Percentiles rank a stretch among this genome's conserved stretches.
Evolutionary conservation across 768 basidiomycete species (phyloP).

Genomic region (Termitomyces sp.): DNA sequence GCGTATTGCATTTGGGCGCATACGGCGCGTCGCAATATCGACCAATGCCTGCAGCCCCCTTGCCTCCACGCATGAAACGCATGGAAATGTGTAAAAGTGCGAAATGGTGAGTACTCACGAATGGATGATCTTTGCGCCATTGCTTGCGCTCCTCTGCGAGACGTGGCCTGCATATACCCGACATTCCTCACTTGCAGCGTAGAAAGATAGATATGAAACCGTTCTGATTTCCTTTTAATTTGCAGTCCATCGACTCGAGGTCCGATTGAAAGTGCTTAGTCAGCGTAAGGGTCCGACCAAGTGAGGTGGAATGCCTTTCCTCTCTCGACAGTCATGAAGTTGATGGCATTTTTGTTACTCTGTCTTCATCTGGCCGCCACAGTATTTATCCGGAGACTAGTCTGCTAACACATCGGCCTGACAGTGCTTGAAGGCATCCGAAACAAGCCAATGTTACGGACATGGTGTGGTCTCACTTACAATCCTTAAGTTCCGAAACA

Average conservation of each 20-base stretch:
- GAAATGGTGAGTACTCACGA: conserved; percentile 53
- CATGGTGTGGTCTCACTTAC: not conserved
- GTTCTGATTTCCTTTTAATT: conserved; percentile 1
- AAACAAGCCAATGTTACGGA: not conserved
- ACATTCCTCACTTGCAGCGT: conserved; percentile 41
- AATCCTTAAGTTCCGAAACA: not conserved
- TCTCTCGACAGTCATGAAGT: conserved; percentile 1
- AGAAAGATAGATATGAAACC: not conserved
- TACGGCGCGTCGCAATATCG: conserved; percentile 4
- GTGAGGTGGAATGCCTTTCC: not conserved
- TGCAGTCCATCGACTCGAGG: conserved; percentile 2
- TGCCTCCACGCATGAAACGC: not conserved
- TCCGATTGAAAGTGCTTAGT: conserved; percentile 8
- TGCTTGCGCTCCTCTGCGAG: conserved; percentile 97
- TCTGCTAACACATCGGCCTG: no score
- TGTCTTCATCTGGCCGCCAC: not conserved
- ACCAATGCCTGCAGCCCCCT: not conserved
- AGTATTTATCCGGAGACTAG: not conserved
- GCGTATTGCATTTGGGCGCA: not conserved
- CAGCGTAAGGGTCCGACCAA: conserved; percentile 3
- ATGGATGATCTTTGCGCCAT: conserved; percentile 98
- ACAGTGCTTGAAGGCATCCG: not conserved
- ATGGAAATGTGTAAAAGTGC: not conserved
- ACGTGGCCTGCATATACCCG: conserved; percentile 89
- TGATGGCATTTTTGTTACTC: not conserved